Percentiles rank a stretch among this genome's conserved stretches.
These are phyloP conservation scores for Hippophae gyantsensis DNA, from an alignment of 306 rosid species.

Conservation along the genomic window DNA sequence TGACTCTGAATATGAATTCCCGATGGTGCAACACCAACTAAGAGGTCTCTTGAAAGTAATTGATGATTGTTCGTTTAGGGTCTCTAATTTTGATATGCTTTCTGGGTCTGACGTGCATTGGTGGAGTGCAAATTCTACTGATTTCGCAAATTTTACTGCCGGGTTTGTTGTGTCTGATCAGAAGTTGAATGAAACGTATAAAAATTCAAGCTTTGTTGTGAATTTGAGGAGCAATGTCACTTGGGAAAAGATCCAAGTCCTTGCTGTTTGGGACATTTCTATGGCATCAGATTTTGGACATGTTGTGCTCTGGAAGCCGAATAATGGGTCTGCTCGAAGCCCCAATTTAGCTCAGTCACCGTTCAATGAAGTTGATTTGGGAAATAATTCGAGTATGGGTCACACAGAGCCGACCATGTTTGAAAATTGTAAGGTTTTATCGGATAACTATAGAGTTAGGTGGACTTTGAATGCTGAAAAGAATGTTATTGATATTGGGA, in stretches of 20 bases:
- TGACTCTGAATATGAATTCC: slow-evolving; percentile 39
- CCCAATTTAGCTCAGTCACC: slow-evolving; percentile 36
- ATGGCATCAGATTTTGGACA: slow-evolving; percentile 73
- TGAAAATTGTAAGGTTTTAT: slow-evolving; percentile 62
- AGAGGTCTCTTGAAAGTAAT: slow-evolving; percentile 50
- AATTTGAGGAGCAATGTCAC: slow-evolving; percentile 41
- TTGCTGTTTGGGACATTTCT: slow-evolving; percentile 76
- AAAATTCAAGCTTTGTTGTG: slow-evolving; percentile 45
- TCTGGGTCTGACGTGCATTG: slow-evolving; percentile 68
- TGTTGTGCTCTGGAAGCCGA: slow-evolving; percentile 21
- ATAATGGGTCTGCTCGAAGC: slow-evolving; percentile 8
- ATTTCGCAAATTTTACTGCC: slow-evolving; percentile 42
- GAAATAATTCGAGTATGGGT: slow-evolving; percentile 4
- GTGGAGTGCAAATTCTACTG: slow-evolving; percentile 52
- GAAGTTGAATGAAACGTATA: slow-evolving; percentile 42
- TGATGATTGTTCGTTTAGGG: slow-evolving; percentile 78
- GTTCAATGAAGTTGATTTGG: slow-evolving; percentile 2
- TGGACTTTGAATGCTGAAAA: slow-evolving; percentile 55
- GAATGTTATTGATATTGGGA: slow-evolving; percentile 55
- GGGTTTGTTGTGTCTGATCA: slow-evolving; percentile 59
- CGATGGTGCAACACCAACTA: slow-evolving; percentile 79
- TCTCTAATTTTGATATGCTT: slow-evolving; percentile 60
- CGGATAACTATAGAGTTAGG: slow-evolving; percentile 46
- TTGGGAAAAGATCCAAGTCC: slow-evolving; percentile 67
- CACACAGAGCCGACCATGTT: slow-evolving; percentile 50